Percentiles rank a stretch among this genome's conserved stretches.
Conservation (phyloP, 2,329 filamentous ascomycete species). For the Teratosphaeria destructans region DNA sequence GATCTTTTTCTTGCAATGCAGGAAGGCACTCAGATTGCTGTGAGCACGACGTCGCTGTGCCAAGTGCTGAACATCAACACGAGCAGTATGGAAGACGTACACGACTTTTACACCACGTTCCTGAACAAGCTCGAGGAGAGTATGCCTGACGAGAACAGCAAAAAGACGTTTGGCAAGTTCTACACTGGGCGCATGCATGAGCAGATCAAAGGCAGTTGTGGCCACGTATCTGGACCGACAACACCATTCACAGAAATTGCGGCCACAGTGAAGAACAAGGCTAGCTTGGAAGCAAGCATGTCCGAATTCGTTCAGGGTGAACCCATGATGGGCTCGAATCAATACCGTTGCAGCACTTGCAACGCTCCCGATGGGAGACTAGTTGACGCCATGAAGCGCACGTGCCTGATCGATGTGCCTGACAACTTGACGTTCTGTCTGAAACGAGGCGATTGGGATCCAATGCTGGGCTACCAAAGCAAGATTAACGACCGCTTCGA, state of each 20-base stretch:
- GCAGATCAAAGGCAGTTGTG: slow-evolving; percentile 88
- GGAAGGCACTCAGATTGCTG: slow-evolving; percentile 60
- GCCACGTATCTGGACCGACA: slow-evolving; percentile 80
- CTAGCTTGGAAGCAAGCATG: slow-evolving; percentile 71
- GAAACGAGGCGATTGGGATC: slow-evolving; percentile 76
- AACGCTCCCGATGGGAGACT: slow-evolving; percentile 49
- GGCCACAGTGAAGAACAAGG: slow-evolving; percentile 91
- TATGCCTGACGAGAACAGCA: slow-evolving; percentile 56
- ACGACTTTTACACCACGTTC: slow-evolving; percentile 91
- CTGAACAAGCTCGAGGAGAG: slow-evolving; percentile 87
- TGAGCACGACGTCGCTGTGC: slow-evolving; percentile 65
- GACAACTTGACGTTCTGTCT: slow-evolving; percentile 93
- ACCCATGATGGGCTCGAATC: slow-evolving; percentile 93
- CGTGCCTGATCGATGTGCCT: slow-evolving; percentile 83
- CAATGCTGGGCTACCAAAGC: slow-evolving; percentile 57
- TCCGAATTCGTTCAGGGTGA: slow-evolving; percentile 95
- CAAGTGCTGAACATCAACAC: slow-evolving; percentile 75
- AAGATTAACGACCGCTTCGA: slow-evolving; percentile 95
- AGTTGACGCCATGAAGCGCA: slow-evolving; percentile 80
- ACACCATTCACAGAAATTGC: slow-evolving; percentile 93
- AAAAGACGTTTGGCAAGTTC: slow-evolving; percentile 65
- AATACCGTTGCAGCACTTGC: slow-evolving; percentile 92
- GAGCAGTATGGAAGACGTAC: slow-evolving; percentile 90
- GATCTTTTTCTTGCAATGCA: slow-evolving; percentile 79
- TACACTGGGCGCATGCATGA: slow-evolving; percentile 89